phyloP scores from a whole-genome alignment of 2,329 filamentous ascomycete species.

The Aureobasidium sp. region DNA sequence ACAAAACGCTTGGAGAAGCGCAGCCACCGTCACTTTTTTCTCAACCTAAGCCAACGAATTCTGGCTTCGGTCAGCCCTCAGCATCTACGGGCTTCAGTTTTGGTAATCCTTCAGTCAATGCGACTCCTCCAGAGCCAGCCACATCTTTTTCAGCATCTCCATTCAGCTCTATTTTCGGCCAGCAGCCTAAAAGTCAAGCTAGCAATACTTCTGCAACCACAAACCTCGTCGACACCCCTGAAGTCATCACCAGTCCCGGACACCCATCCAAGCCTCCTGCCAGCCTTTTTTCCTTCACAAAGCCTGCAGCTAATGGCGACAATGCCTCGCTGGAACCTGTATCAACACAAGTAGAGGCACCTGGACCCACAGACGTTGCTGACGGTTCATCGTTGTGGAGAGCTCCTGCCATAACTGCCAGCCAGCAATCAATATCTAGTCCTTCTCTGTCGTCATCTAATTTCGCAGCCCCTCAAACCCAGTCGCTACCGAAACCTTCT shows the following conservation, averaged over 20 bases:
- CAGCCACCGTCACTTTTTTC: not conserved
- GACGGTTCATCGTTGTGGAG: not conserved
- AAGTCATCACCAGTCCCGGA: not conserved
- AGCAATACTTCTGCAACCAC: not conserved
- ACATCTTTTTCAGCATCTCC: not conserved
- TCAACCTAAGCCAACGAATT: not conserved
- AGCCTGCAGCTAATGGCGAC: not conserved
- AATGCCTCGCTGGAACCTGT: not conserved
- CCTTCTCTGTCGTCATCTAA: not conserved
- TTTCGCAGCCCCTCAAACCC: not conserved
- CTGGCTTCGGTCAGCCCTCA: conserved; percentile 13
- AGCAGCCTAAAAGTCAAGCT: conserved; percentile 15
- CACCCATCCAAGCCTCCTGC: not conserved
- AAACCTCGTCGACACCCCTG: not conserved
- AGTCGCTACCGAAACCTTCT: not conserved
- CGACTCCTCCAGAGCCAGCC: not conserved
- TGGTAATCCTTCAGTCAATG: conserved; percentile 10
- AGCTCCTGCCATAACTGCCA: not conserved
- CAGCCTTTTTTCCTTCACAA: not conserved
- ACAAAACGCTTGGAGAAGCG: not conserved
- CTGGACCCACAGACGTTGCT: not conserved
- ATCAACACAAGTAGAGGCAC: not conserved
- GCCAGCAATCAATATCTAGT: not conserved
- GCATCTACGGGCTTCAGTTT: conserved; percentile 12
- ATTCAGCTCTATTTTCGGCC: conserved; percentile 13